Evolutionary conservation across 306 rosid genomes (phyloP), one percentile per base, ranked within the genome.

Genomic region (Cyclanthera cordifolia): DNA sequence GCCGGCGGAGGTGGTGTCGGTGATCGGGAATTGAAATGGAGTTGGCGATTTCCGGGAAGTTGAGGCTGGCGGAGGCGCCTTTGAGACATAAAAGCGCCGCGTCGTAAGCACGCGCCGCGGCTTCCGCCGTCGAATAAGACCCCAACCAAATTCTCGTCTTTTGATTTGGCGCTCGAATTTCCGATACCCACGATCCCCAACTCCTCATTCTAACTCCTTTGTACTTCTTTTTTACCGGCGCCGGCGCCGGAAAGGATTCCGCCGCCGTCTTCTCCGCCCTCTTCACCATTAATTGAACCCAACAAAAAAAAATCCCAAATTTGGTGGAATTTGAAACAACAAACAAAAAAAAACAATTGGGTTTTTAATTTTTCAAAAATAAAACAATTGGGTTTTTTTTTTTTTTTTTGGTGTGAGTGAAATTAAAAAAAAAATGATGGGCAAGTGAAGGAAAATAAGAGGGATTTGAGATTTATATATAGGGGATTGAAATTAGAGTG

Each of bases 21-120:
- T 43, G 32, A 5, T 65, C 20, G 34, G 53, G 45, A 6, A 45
- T 7, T 1, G 37, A 7, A 66, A 66, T 25, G 0, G 71, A 46
- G 20, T 47, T 66, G 2, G 41, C 71, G n/a, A 23, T 25, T 9
- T 66, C 75, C 13, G 99, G 99, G 75, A 93, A 90, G 78, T 93
- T 93, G 76, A 93, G 82, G 73, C 19, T 90, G 32, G 97, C 91
- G 1, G 91, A 85, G 4, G 99, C 74, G 49, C 97, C 97, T 80
- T 86, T 93, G 3, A 93, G 95, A 70, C 99, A 93, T 1, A 90
- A 8, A 81, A 93, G 93, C 53, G 99, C 99, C 48, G 97, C 97
- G 84, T 93, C 99, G 75, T 93, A 93, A 65, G 99, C 99, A 81
- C 99, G 85, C 4, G 99, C 99, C 17, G 99, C 99, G 0, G 99